These are phyloP conservation scores for Auricularia cornea DNA, from an alignment of 768 basidiomycete species.

Conservation along the genomic window DNA sequence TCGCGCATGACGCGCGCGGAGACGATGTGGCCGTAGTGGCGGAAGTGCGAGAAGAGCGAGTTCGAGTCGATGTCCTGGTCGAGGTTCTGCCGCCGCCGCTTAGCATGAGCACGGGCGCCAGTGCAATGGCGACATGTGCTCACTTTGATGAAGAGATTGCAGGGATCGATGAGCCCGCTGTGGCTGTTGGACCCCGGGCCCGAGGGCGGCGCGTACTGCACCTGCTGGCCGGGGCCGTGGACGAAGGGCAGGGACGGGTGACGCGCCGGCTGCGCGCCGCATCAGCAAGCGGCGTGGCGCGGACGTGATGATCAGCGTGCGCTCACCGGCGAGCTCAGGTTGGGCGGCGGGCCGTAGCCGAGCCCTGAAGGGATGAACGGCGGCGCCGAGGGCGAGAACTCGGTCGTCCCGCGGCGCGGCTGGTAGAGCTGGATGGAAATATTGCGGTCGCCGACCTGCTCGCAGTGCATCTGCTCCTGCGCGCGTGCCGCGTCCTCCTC, in stretches of 20 bases:
- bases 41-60: slow-evolving; percentile 91
- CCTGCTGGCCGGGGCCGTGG: slow-evolving; percentile 86
- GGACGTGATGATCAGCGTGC: slow-evolving; percentile 4
- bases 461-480: slow-evolving; percentile 76
- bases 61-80: slow-evolving; percentile 98
- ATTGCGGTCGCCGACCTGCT: slow-evolving; percentile 75
- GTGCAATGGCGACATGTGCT: neutral
- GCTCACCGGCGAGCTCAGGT: slow-evolving; percentile 18
- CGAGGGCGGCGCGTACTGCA: slow-evolving; percentile 64
- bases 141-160: slow-evolving; percentile 86
- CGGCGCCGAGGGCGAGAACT: slow-evolving; percentile 68
- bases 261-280: slow-evolving; percentile 27
- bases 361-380: slow-evolving; percentile 66
- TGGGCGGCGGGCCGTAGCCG: slow-evolving; percentile 61
- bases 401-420: slow-evolving; percentile 47
- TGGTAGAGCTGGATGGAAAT: slow-evolving; percentile 78
- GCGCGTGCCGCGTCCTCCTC: slow-evolving; percentile 79
- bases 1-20: slow-evolving; percentile 99
- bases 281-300: too few relatives aligned
- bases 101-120: neutral
- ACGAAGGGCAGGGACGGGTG: slow-evolving; percentile 56
- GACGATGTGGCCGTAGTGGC: slow-evolving; percentile 93
- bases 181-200: slow-evolving; percentile 76
- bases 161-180: slow-evolving; percentile 86
- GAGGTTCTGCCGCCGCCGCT: slow-evolving; percentile 83